These are phyloP conservation scores for Fusarium multiceps DNA, from an alignment of 2,329 filamentous ascomycete species.

Conservation along the genomic window DNA sequence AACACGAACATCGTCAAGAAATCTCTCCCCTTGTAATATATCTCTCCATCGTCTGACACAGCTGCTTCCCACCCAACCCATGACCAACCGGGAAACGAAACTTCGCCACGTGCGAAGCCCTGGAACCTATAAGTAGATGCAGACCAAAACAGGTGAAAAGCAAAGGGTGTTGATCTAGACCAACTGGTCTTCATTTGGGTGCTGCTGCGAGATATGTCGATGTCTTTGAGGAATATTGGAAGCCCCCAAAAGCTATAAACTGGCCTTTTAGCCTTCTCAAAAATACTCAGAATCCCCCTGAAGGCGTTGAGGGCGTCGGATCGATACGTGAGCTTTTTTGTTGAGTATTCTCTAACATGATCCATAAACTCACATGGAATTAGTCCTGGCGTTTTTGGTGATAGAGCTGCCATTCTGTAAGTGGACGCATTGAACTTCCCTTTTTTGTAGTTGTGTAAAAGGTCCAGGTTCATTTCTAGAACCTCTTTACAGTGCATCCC, in stretches of 20 bases:
- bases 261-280: not conserved
- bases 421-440: fast-evolving
- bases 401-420: not conserved
- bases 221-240: not conserved
- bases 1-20: not conserved
- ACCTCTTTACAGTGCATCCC: not conserved
- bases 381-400: not conserved
- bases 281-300: not conserved
- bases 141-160: not conserved
- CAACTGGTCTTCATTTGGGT: not conserved
- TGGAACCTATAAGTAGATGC: too few species aligned
- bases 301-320: not conserved
- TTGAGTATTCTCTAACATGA: not conserved
- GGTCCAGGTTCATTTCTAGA: not conserved
- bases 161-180: not conserved
- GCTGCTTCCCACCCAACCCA: not conserved
- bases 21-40: too few species aligned
- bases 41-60: fast-evolving
- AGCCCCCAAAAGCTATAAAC: not conserved
- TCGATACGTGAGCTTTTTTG: not conserved
- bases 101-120: not conserved
- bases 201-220: not conserved
- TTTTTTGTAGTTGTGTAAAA: fast-evolving
- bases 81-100: not conserved
- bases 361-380: not conserved